Evolutionary conservation across 495 filamentous ascomycete species (phyloP), one percentile per base, ranked within the genome.

Genomic region (Lasiosphaeriaceae sp.): DNA sequence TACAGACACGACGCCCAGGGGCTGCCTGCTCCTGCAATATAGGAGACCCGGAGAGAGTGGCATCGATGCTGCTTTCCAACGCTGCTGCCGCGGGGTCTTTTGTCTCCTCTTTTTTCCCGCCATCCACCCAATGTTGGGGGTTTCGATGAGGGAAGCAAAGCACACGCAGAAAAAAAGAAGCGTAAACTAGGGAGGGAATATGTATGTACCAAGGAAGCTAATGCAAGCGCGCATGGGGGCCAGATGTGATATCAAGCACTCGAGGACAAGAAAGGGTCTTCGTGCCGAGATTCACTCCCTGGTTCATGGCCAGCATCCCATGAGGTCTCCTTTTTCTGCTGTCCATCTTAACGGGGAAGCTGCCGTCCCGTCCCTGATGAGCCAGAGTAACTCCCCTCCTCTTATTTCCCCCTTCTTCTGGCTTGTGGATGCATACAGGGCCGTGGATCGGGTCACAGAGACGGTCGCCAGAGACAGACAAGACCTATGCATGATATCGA

Each of bases 151-250:
- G 39, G 39, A n/a, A 43, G 39, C 39, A 43, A 14, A 43, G 14
- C 5, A 6, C 26, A 9, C 26, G 26, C 26, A 31, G 26, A 31
- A 31, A 31, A 31, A 31, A 31, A 31, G 26, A 31, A 31, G 26
- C 26, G 26, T 9, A 31, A 9, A 9, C 26, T 31, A 31, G 26
- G 26, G 26, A 31, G 26, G 9, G 59, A 57, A 57, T 62, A 61
- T 43, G 26, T 23, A 67, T 62, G 59, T 54, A 56, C 48, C 58
- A 58, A 50, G 62, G 58, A 58, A 64, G 51, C 65, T 64, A 67
- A 64, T 64, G 58, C 58, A 64, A 61, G 58, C 53, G 47, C 50
- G 34, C 48, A 55, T 23, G 24, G 20, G 46, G 29, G 46, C 37
- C 54, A 56, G 52, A 48, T 57, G 55, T 54, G 57, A 57, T 50